A percentile compares a stretch with the other conserved stretches of the same genome.
Conservation (phyloP, 495 filamentous ascomycete genomes). For the Hypoxylon lienhwacheense region DNA sequence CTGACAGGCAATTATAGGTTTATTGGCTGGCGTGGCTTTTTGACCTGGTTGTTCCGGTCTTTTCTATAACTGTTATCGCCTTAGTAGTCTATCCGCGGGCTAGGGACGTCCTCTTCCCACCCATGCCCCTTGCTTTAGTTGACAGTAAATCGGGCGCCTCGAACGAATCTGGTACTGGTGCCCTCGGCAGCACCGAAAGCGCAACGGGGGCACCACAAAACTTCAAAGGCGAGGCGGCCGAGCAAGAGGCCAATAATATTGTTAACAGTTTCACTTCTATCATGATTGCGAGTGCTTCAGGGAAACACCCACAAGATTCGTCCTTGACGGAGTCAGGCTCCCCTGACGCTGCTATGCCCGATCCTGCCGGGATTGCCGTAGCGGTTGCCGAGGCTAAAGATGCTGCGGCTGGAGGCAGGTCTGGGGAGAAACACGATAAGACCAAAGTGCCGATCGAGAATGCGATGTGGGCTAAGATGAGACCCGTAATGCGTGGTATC, state of each 20-base stretch:
- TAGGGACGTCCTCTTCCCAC: conserved; percentile 71
- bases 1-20: conserved; percentile 45
- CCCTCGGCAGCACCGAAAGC: conserved; percentile 75
- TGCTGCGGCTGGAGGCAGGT: conserved; percentile 50
- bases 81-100: conserved; percentile 69
- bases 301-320: conserved; percentile 63
- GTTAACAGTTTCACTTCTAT: conserved; percentile 75
- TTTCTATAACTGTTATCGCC: conserved; percentile 59
- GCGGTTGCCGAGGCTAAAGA: conserved; percentile 62
- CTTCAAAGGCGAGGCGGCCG: conserved; percentile 83
- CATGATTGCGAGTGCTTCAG: conserved; percentile 72
- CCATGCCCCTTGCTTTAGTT: conserved; percentile 67
- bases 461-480: conserved; percentile 73
- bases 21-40: conserved; percentile 77
- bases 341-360: conserved; percentile 56
- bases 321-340: conserved; percentile 46
- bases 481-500: conserved; percentile 75
- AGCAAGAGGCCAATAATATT: conserved; percentile 82
- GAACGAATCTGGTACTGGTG: conserved; percentile 68
- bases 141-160: conserved; percentile 63
- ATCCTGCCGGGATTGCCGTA: conserved; percentile 60
- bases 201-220: conserved; percentile 81
- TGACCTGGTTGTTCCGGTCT: conserved; percentile 68
- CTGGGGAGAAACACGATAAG: conserved; percentile 65
- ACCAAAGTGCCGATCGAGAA: conserved; percentile 82